Conservation (phyloP, 805 yeast species). For the Lipomyces mesembrius region DNA sequence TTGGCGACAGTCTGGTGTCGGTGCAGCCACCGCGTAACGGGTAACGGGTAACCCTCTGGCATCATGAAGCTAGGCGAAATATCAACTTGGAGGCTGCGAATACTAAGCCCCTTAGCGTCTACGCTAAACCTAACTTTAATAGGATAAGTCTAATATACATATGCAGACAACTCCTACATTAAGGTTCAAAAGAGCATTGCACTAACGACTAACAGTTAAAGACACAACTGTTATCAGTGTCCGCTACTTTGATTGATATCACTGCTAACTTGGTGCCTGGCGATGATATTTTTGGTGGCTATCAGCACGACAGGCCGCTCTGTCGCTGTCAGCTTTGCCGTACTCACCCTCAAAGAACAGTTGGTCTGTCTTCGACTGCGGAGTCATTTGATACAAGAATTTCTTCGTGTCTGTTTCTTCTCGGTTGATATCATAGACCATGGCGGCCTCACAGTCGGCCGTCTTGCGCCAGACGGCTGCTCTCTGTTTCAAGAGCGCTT, state of each 20-base stretch:
- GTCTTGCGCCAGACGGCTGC: slow-evolving; percentile 35
- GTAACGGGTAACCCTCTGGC: too few relatives aligned
- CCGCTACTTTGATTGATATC: background rate
- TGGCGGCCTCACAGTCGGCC: slow-evolving; percentile 13
- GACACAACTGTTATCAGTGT: background rate
- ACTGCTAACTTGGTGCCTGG: background rate
- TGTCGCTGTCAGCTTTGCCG: background rate
- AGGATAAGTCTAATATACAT: background rate
- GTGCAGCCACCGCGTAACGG: too few relatives aligned
- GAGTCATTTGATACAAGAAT: background rate
- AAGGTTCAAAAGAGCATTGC: background rate
- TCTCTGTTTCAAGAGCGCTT: slow-evolving; percentile 29
- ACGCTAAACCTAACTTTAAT: background rate
- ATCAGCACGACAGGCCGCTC: background rate
- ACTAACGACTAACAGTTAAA: background rate
- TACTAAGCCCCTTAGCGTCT: background rate
- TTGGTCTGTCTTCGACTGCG: background rate
- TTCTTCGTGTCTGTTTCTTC: background rate
- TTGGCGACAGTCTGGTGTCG: too few relatives aligned
- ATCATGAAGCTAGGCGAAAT: background rate
- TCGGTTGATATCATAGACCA: background rate
- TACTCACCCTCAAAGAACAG: background rate
- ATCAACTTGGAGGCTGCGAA: background rate
- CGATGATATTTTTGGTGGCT: background rate
- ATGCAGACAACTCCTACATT: background rate